These are phyloP conservation scores for Achaetomiella virescens DNA, from an alignment of 495 filamentous ascomycete species.

Conservation along the genomic window DNA sequence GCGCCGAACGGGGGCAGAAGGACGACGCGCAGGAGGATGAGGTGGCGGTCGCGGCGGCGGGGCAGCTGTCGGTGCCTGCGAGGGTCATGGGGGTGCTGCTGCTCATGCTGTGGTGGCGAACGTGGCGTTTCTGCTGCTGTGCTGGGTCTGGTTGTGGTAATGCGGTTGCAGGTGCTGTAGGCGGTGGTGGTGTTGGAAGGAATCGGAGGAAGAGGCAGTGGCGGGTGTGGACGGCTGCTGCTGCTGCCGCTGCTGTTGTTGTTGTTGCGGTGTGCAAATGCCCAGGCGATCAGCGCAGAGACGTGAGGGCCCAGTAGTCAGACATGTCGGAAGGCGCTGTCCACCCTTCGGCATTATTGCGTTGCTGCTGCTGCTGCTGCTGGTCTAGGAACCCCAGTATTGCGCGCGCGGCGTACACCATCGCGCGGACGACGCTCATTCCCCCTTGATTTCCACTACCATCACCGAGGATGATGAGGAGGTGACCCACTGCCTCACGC, in stretches of 20 bases:
- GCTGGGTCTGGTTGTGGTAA: too few relatives aligned
- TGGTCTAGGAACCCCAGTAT: constrained; percentile 23
- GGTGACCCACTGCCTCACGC: constrained; percentile 33
- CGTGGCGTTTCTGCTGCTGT: too few relatives aligned
- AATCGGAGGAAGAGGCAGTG: too few relatives aligned
- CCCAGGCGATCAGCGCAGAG: constrained; percentile 45
- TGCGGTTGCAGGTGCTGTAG: too few relatives aligned
- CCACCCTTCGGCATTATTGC: background rate
- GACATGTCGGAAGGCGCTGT: constrained; percentile 31
- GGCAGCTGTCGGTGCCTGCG: too few relatives aligned
- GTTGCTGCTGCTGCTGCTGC: background rate
- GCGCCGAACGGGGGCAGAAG: too few relatives aligned
- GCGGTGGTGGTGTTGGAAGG: too few relatives aligned
- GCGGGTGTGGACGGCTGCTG: background rate
- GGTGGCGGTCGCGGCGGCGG: constrained; percentile 50
- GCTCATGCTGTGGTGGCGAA: too few relatives aligned
- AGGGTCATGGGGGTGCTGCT: too few relatives aligned
- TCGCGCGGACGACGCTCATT: constrained; percentile 22
- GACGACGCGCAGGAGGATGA: constrained; percentile 37
- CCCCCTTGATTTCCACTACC: background rate
- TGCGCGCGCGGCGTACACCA: constrained; percentile 29
- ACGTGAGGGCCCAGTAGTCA: constrained; percentile 46
- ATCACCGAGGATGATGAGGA: background rate
- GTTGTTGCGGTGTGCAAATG: constrained; percentile 29
- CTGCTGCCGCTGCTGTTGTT: background rate